Evolutionary conservation across 495 filamentous ascomycete genomes (phyloP).

Genomic region (Penicillium lividum): DNA sequence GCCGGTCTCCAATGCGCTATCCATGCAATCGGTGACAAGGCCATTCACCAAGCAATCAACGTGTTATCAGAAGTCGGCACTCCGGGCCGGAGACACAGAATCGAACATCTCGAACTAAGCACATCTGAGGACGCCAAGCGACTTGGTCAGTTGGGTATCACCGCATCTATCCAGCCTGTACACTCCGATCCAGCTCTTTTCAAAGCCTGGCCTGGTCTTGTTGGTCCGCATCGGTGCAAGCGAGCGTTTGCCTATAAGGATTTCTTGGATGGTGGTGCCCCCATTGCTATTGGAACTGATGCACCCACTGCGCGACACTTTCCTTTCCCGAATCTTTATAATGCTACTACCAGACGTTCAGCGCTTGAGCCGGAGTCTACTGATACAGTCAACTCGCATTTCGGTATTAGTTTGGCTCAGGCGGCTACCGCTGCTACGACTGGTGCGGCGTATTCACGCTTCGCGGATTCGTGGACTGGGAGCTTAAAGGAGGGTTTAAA

Average conservation of each 20-base stretch:
- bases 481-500: constrained; percentile 46
- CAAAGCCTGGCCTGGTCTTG: constrained; percentile 57
- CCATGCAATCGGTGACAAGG: constrained; percentile 65
- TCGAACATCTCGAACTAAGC: constrained; percentile 63
- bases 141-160: constrained; percentile 58
- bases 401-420: constrained; percentile 51
- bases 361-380: constrained; percentile 49
- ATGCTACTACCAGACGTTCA: constrained; percentile 57
- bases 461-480: constrained; percentile 57
- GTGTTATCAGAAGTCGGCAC: constrained; percentile 48
- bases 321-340: constrained; percentile 57
- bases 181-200: constrained; percentile 63
- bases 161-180: constrained; percentile 62
- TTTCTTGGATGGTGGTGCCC: constrained; percentile 56
- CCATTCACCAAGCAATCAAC: constrained; percentile 57
- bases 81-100: constrained; percentile 48
- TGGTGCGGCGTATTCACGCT: constrained; percentile 60
- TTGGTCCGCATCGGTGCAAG: constrained; percentile 54
- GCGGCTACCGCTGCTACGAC: constrained; percentile 55
- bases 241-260: constrained; percentile 64
- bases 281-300: constrained; percentile 60
- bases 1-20: constrained; percentile 63
- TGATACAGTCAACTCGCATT: constrained; percentile 54
- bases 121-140: constrained; percentile 52
- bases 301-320: constrained; percentile 58